Evolutionary conservation across 192 early-diverging fungal species (phyloP), one percentile per base, ranked within the genome.

Genomic region (Backusella circina): DNA sequence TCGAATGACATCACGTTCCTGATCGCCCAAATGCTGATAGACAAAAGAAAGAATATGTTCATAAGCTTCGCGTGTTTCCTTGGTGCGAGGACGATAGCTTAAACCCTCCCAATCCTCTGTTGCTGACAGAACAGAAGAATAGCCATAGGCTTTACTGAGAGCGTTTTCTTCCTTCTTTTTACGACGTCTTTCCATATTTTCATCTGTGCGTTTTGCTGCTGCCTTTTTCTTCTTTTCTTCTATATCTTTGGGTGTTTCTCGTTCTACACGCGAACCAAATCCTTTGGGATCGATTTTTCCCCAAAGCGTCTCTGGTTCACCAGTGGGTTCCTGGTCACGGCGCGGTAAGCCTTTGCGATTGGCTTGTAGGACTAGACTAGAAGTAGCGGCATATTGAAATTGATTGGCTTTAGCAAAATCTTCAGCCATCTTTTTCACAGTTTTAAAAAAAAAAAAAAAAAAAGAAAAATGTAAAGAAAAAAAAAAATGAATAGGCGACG

Each of bases 301-400:
- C 84, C 89, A 93, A 23, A 99, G 86, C 5, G 95, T 90, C 82
- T 97, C 97, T 47, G 95, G 90, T 76, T 99, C 97, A n/a, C 96
- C 97, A 37, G 93, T 95, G 18, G 96, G 95, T 77, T 99, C 96
- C 74, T 95, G 88, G 82, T 93, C 92, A 47, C 97, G 89, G 32
- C 95, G 91, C 37, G 92, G 90, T 64, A 91, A 83, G 18, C 87
- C 86, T 61, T 91, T 88, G 26, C 98, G 88, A 81, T 97, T 95
- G 16, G 95, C 93, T 39, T 95, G 93, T 32, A 98, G 90, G 4
- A 99, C 98, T 72, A 98, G 87, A 88, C 97, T 99, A n/a, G 95
- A 91, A 82, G 95, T 98, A 18, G 95, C 95, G 6, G 95, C 89
- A 80, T 93, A 95, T 78, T 92, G 91, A 82, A 93, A 94, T 77